Evolutionary conservation across 352 stramenopile species (phyloP), one percentile per base, ranked within the genome.

Genomic region (Aphanomyces invadans): DNA sequence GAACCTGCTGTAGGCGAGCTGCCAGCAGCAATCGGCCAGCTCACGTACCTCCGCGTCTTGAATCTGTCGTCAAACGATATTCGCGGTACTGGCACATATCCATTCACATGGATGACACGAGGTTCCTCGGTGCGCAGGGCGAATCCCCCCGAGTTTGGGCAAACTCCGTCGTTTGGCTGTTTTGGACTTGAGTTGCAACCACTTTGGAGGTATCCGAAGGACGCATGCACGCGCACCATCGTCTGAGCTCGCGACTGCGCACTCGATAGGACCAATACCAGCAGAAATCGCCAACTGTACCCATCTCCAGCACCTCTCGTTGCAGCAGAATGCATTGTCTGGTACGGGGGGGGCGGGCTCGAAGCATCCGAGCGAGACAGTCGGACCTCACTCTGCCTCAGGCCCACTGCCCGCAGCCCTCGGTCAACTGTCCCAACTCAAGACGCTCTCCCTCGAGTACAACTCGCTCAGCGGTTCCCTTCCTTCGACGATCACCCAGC

Each of bases 1-100:
- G n/a, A n/a, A n/a, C n/a, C n/a, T 11, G 60, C 31, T 17, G 60
- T 33, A 78, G 73, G 76, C 23, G 42, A 36, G 31, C 49, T 84
- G 17, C 77, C 78, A 3, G 60, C 72, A 15, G 62, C 73, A 5
- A 71, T 95, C 21, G 75, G 76, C 49, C 72, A 68, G n/a, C 71
- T 95, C n/a, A 72, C 76, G 46, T 74, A 88, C 32, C 72, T 95
- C 51, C 77, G 78, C 38, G 76, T 86, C 44, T 77, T 95, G 2
- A 79, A 95, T 65, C 68, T 95, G 56, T 90, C 83, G 65, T 89
- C 89, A 73, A 95, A 95, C 70, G 73, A 79, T 33, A 75, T 94
- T 33, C 72, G 74, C 45, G 81, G 83, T 76, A 49, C 7, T 10
- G 49, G 19, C 23, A n/a, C n/a, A 4, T 32, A 32, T 32, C 12